Conservation (phyloP, 176 grass and related monocot genomes). For the Puccinellia tenuiflora region DNA sequence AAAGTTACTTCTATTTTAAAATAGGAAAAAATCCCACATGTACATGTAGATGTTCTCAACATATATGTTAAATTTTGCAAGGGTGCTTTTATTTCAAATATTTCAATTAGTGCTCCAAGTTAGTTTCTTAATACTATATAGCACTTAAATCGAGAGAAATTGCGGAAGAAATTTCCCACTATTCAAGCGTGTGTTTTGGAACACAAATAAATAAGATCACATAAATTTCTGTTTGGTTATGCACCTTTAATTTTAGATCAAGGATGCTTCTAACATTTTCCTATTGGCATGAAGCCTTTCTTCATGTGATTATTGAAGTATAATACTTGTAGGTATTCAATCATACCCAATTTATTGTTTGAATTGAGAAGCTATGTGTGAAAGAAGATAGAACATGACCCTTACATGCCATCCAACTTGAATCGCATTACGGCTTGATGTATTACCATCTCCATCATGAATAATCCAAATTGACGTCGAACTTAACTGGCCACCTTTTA, state of each 20-base stretch:
- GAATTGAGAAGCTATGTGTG: background rate
- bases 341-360: background rate
- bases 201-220: background rate
- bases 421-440: background rate
- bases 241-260: background rate
- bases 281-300: background rate
- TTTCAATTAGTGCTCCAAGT: background rate
- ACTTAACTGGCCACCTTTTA: conserved; percentile 7
- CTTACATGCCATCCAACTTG: conserved; percentile 26
- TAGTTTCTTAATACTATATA: background rate
- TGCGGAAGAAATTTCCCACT: background rate
- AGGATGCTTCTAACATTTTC: background rate
- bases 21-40: background rate
- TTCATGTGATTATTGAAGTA: background rate
- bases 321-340: background rate
- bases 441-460: background rate
- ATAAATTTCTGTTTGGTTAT: background rate
- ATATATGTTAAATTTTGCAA: background rate
- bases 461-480: background rate
- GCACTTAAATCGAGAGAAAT: background rate
- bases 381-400: background rate
- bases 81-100: background rate
- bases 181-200: background rate
- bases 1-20: no score
- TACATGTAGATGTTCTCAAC: background rate